phyloP scores from a whole-genome alignment of 768 basidiomycete species.

The Rhodosporidiobolus sp. region DNA sequence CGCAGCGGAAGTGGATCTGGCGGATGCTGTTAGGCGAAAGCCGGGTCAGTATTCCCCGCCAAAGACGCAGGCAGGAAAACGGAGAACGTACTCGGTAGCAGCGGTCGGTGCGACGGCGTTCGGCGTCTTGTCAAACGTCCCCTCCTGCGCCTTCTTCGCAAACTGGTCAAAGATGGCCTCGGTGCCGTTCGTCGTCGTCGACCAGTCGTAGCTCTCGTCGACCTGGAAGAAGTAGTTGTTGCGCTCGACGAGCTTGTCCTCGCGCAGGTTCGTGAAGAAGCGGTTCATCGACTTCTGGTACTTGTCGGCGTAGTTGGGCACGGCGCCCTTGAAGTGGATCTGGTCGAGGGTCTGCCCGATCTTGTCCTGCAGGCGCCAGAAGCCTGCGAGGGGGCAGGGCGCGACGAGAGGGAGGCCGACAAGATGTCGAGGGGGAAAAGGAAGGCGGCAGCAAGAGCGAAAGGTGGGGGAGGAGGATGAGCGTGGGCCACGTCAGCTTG shows the following conservation, averaged over 20 bases:
- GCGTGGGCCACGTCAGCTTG: not conserved
- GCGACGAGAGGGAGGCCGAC: too few species aligned
- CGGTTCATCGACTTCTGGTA: constrained; percentile 64
- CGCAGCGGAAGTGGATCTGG: constrained; percentile 59
- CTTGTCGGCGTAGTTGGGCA: constrained; percentile 68
- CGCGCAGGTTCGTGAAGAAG: constrained; percentile 65
- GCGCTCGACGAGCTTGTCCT: constrained; percentile 67
- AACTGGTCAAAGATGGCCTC: constrained; percentile 55
- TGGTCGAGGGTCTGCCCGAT: constrained; percentile 68
- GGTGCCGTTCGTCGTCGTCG: constrained; percentile 35
- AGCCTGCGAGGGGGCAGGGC: constrained; percentile 57
- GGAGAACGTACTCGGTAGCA: constrained; percentile 1
- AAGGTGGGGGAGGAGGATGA: too few species aligned
- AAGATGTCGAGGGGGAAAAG: constrained; percentile 1
- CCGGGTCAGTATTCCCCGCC: not conserved
- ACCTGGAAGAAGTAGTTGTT: constrained; percentile 55
- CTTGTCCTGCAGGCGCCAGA: constrained; percentile 74
- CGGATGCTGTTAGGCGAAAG: constrained; percentile 17
- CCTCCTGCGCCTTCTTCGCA: constrained; percentile 24
- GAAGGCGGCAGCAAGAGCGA: not conserved
- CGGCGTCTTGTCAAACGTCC: not conserved
- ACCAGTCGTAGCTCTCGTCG: constrained; percentile 17
- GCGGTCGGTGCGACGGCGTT: not conserved
- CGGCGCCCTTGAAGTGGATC: constrained; percentile 67
- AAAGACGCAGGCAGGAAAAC: not conserved